Evolutionary conservation across 805 yeast species (phyloP), one percentile per base, ranked within the genome.

Genomic region (Candida easanensis): DNA sequence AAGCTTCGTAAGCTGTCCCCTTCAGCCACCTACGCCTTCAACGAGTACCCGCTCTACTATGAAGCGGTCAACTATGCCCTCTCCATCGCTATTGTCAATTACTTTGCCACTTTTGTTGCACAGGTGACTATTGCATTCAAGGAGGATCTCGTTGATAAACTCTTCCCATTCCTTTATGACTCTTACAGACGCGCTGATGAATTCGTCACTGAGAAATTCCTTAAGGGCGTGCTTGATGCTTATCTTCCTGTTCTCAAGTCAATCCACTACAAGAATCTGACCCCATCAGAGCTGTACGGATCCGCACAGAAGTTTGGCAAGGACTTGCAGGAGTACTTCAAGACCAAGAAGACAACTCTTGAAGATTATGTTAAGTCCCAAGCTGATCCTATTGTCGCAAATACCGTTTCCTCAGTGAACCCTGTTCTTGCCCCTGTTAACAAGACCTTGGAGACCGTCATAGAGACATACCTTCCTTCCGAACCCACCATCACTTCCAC

Each of bases 351-450:
- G 7, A 13, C 26, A 13, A 5, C 22, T 1, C 20, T 39, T 7
- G 37, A 34, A 25, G 39, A 35, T 1, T 33, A 37, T n/a, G 25
- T 45, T 32, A 46, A 42, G 36, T 27, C 43, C 5, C 36, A 32
- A 6, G 39, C 50, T 7, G 45, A 43, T 16, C 48, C 49, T n/a
- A 23, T 41, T 20, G 46, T 45, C 5, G 36, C 46, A 5, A 42
- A 38, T 33, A 42, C 43, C 16, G 39, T 42, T 20, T 38, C 46
- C 22, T 34, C 46, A 4, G 49, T 45, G 21, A 49, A 49, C 36
- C 52, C 52, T 2, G 45, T 49, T 19, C 42, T 49, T 7, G 46
- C 50, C 33, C 52, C 52, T 18, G 49, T 49, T 20, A 49, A 49
- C 44, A 44, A 41, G 44, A 38, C 44, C 2, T 22, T 49, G 17